Conservation (phyloP, 148 eudicot genomes). For the Amaranthus palmeri region DNA sequence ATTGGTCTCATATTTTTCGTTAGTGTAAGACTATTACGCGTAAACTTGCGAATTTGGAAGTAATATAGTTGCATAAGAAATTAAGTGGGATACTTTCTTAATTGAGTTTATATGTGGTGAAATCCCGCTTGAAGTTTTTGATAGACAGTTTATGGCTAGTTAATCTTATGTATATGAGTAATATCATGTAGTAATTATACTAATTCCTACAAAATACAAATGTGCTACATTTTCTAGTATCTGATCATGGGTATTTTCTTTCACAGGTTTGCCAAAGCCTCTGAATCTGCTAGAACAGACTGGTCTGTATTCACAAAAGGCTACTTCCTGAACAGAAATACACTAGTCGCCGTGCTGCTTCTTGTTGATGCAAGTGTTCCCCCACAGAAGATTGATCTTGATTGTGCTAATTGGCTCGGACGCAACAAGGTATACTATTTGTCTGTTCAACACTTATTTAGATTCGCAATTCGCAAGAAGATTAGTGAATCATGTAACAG, state of each 20-base stretch:
- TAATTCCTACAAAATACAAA: background rate
- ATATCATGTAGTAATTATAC: background rate
- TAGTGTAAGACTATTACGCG: background rate
- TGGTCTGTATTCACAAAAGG: slow-evolving; percentile 99
- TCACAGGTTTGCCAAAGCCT: slow-evolving; percentile 84
- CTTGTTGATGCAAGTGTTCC: slow-evolving; percentile 98
- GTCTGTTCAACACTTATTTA: slow-evolving; percentile 5
- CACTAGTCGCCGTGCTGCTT: slow-evolving; percentile 74
- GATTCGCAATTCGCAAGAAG: background rate
- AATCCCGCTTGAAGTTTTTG: background rate
- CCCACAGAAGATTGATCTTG: slow-evolving; percentile 92
- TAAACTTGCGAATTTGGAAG: background rate
- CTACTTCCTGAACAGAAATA: slow-evolving; percentile 77
- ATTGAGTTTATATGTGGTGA: background rate
- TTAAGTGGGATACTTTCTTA: background rate
- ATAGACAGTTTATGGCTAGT: background rate
- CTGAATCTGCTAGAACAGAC: slow-evolving; percentile 89
- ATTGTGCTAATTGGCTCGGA: slow-evolving; percentile 98
- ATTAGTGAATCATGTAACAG: background rate
- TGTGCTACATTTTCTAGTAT: background rate
- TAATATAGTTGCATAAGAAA: background rate
- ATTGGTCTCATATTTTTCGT: background rate
- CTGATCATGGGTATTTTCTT: background rate
- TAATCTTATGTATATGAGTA: background rate
- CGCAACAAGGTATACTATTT: slow-evolving; percentile 57